These are phyloP conservation scores for Trichomonascaceae sp. DNA, from an alignment of 1,139 yeast species.

Conservation along the genomic window DNA sequence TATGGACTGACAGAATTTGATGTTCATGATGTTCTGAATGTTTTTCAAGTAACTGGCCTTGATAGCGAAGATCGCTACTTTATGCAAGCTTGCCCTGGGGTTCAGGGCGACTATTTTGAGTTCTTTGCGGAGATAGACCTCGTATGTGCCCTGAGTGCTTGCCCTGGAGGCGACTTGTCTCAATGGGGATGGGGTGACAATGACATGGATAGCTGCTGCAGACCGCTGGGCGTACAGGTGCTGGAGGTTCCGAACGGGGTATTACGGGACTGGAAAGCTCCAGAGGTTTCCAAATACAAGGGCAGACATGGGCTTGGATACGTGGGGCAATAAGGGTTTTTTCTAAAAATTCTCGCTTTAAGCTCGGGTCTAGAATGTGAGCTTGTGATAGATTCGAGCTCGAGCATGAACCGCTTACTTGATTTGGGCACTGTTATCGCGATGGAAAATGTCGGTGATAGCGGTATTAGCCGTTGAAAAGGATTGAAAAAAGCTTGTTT, in stretches of 20 bases:
- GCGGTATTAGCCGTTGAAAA: not conserved
- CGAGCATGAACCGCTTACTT: not conserved
- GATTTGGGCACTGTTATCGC: not conserved
- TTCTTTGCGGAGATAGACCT: constrained; percentile 62
- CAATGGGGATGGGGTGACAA: constrained; percentile 68
- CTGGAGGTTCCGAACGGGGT: constrained; percentile 43
- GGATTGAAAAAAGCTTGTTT: not conserved
- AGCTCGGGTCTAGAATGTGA: not conserved
- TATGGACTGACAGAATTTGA: constrained; percentile 58
- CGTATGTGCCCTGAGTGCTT: constrained; percentile 59
- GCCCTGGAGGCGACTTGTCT: constrained; percentile 67
- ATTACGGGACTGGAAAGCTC: constrained; percentile 46
- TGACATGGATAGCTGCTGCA: constrained; percentile 54
- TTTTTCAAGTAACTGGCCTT: constrained; percentile 64
- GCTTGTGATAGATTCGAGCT: not conserved
- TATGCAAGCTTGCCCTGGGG: constrained; percentile 65
- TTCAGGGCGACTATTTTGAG: constrained; percentile 54
- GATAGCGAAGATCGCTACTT: constrained; percentile 61
- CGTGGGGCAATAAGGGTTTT: not conserved
- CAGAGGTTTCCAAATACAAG: constrained; percentile 45
- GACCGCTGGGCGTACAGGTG: constrained; percentile 59
- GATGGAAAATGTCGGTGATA: not conserved
- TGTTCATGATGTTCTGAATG: constrained; percentile 64
- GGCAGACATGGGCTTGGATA: constrained; percentile 49
- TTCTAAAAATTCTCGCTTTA: no score